These are phyloP conservation scores for Candida labiduridarum DNA, from an alignment of 1,139 yeast species.

Conservation along the genomic window DNA sequence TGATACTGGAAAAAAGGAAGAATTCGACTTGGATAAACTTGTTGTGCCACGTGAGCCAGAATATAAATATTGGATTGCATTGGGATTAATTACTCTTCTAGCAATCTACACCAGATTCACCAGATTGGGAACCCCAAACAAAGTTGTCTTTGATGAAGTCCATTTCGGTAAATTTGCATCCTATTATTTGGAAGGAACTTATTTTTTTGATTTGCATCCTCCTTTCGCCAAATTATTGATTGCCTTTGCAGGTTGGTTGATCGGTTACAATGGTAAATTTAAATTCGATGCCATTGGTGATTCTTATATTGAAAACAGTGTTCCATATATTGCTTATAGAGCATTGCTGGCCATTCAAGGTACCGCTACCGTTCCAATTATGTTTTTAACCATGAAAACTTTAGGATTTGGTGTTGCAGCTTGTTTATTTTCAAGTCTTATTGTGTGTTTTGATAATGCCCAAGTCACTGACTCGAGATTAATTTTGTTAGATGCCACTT, in stretches of 20 bases:
- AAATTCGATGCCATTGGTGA: constrained; percentile 93
- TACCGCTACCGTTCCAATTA: constrained; percentile 75
- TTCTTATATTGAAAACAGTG: constrained; percentile 70
- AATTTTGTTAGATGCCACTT: constrained; percentile 87
- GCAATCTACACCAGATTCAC: constrained; percentile 77
- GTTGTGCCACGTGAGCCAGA: constrained; percentile 27
- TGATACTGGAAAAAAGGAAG: constrained; percentile 7
- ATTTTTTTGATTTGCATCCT: constrained; percentile 96
- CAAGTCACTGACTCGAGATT: constrained; percentile 90
- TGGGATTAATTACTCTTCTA: constrained; percentile 54
- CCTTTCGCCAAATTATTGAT: constrained; percentile 94
- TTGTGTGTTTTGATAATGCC: constrained; percentile 87
- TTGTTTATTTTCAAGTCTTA: constrained; percentile 74
- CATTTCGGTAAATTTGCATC: constrained; percentile 97
- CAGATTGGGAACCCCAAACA: constrained; percentile 69
- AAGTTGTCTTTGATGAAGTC: constrained; percentile 97
- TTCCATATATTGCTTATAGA: constrained; percentile 90
- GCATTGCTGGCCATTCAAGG: constrained; percentile 83
- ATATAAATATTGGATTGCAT: constrained; percentile 42
- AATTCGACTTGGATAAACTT: constrained; percentile 5
- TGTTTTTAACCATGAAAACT: constrained; percentile 82
- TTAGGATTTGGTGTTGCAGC: constrained; percentile 79
- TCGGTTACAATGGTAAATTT: constrained; percentile 87
- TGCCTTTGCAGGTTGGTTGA: constrained; percentile 86
- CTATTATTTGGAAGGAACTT: constrained; percentile 77